phyloP scores from a whole-genome alignment of 139 green algal species.

The Chlamydomonas incerta region DNA sequence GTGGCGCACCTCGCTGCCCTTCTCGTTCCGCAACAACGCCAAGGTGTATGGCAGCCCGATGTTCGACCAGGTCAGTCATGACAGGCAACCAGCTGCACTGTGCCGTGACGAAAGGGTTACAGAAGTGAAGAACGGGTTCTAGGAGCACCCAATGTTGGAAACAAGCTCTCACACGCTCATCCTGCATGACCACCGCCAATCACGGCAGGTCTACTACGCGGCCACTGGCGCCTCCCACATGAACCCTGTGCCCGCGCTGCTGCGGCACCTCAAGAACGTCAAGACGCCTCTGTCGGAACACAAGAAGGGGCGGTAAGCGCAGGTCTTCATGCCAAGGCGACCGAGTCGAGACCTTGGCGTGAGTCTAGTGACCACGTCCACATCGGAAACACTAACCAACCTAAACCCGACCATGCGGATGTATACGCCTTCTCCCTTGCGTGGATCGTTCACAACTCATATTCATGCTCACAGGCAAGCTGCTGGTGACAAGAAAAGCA shows the following conservation, averaged over 20 bases:
- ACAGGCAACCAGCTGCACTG: no score
- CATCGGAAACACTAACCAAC: no score
- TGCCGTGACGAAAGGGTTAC: no score
- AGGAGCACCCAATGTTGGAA: no score
- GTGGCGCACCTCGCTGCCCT: constrained; percentile 81
- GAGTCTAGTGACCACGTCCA: no score
- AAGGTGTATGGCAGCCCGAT: constrained; percentile 89
- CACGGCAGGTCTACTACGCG: constrained; percentile 15
- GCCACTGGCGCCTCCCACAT: background rate
- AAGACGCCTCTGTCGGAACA: background rate
- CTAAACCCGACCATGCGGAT: no score
- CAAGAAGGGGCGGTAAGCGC: background rate
- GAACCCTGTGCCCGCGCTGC: constrained; percentile 6
- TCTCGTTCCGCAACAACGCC: constrained; percentile 82
- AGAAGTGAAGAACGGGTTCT: background rate
- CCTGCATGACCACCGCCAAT: background rate
- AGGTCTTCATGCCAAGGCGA: no score
- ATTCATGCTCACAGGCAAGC: no score
- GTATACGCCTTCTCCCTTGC: no score
- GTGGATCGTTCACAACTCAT: no score
- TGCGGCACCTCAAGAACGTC: constrained; percentile 21
- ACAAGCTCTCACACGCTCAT: background rate
- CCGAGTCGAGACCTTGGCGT: no score
- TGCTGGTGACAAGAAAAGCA: no score
- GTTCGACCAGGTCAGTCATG: constrained; percentile 70